These are phyloP conservation scores for Cyclotella distinguenda DNA, from an alignment of 108 stramenopile species.

Conservation along the genomic window DNA sequence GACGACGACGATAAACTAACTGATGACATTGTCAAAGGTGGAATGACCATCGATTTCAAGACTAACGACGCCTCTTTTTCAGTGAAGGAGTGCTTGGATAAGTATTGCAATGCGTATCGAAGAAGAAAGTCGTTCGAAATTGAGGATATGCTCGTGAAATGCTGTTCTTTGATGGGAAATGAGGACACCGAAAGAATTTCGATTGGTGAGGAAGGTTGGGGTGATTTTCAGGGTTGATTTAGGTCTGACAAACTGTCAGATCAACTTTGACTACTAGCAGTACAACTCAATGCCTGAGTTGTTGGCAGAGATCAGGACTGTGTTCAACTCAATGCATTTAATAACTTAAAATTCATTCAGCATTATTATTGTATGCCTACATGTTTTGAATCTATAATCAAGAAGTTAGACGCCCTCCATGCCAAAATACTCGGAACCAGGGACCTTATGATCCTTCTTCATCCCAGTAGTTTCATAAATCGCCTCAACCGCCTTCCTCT, in stretches of 20 bases:
- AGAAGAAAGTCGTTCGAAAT: constrained; percentile 26
- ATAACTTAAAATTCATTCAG: too few relatives aligned
- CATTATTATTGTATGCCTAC: too few relatives aligned
- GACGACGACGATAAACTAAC: constrained; percentile 40
- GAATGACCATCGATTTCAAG: constrained; percentile 73
- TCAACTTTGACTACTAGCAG: too few relatives aligned
- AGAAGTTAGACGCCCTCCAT: constrained; percentile 40
- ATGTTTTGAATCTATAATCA: too few relatives aligned
- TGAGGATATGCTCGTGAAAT: constrained; percentile 32
- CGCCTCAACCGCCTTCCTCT: constrained; percentile 71
- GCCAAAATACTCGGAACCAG: constrained; percentile 58
- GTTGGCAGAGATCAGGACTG: too few relatives aligned
- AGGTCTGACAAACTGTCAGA: too few relatives aligned
- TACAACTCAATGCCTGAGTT: too few relatives aligned
- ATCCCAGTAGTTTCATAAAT: constrained; percentile 79
- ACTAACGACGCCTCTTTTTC: constrained; percentile 48
- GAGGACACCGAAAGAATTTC: too few relatives aligned
- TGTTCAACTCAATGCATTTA: too few relatives aligned
- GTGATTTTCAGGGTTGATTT: too few relatives aligned
- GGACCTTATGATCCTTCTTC: constrained; percentile 77
- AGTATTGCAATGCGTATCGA: constrained; percentile 30
- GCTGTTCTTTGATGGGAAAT: background rate
- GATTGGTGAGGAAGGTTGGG: too few relatives aligned
- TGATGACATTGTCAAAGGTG: constrained; percentile 51
- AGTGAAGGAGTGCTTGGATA: constrained; percentile 68